phyloP scores from a whole-genome alignment of 2,329 filamentous ascomycete species.

The Aspergillus caelatus region DNA sequence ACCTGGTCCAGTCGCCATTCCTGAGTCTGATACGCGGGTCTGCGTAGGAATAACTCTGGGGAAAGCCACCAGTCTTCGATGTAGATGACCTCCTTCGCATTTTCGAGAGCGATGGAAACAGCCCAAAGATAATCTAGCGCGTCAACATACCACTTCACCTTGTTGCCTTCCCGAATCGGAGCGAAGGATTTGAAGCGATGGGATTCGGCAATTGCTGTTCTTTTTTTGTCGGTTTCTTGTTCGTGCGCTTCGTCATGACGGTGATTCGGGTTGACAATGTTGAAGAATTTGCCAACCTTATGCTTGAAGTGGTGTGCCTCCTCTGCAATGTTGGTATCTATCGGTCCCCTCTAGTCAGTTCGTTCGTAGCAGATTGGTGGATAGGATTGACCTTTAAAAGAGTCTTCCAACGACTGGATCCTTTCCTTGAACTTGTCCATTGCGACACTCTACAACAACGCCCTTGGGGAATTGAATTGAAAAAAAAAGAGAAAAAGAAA shows the following conservation, averaged over 20 bases:
- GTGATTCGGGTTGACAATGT: slow-evolving; percentile 80
- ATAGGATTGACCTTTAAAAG: slow-evolving; percentile 28
- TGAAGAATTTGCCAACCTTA: slow-evolving; percentile 66
- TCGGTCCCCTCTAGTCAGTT: not conserved
- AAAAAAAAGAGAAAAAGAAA: not conserved
- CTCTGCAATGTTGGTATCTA: slow-evolving; percentile 48
- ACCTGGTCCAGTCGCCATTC: slow-evolving; percentile 85
- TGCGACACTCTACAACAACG: slow-evolving; percentile 5
- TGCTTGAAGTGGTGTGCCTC: slow-evolving; percentile 62
- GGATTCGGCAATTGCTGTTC: slow-evolving; percentile 68
- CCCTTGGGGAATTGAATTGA: not conserved
- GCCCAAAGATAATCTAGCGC: slow-evolving; percentile 95
- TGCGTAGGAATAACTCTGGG: slow-evolving; percentile 80
- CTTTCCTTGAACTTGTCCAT: slow-evolving; percentile 33
- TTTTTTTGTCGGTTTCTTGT: slow-evolving; percentile 77
- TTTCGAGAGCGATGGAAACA: slow-evolving; percentile 85
- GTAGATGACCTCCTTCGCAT: slow-evolving; percentile 90
- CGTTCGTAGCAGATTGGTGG: not conserved
- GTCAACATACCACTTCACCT: slow-evolving; percentile 96
- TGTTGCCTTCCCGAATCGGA: slow-evolving; percentile 80
- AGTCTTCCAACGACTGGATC: slow-evolving; percentile 28
- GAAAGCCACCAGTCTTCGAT: slow-evolving; percentile 98
- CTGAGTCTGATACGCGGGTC: slow-evolving; percentile 80
- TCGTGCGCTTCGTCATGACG: slow-evolving; percentile 95
- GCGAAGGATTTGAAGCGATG: slow-evolving; percentile 92